Conservation (phyloP, 2,329 filamentous ascomycete species). For the Raffaelea albimanens region DNA sequence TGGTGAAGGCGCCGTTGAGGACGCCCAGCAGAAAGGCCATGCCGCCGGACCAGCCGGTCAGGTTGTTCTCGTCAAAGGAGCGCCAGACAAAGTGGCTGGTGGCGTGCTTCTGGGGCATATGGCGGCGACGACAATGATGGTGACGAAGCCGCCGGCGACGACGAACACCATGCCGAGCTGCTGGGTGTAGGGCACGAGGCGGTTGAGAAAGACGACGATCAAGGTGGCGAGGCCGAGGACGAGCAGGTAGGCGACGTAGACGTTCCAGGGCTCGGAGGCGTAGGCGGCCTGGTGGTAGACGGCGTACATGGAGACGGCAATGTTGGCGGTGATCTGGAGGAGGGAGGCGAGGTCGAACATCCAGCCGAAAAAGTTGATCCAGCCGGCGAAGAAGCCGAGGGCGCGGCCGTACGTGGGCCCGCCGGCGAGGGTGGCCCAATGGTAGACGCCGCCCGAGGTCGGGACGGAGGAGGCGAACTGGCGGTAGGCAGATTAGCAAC, state of each 20-base stretch:
- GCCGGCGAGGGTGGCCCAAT: slow-evolving; percentile 60
- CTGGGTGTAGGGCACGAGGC: slow-evolving; percentile 42
- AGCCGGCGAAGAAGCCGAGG: slow-evolving; percentile 62
- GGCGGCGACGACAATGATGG: slow-evolving; percentile 39
- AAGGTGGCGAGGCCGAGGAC: slow-evolving; percentile 43
- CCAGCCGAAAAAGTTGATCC: slow-evolving; percentile 51
- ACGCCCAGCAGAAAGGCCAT: slow-evolving; percentile 59
- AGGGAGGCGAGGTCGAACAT: slow-evolving; percentile 53
- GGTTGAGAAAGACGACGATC: slow-evolving; percentile 48
- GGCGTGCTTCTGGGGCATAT: slow-evolving; percentile 44
- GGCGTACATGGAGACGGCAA: slow-evolving; percentile 51
- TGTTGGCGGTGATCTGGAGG: slow-evolving; percentile 47
- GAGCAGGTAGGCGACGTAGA: slow-evolving; percentile 48
- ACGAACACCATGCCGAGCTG: slow-evolving; percentile 46
- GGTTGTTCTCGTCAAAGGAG: slow-evolving; percentile 34
- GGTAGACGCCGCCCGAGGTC: slow-evolving; percentile 53
- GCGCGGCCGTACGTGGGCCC: slow-evolving; percentile 51
- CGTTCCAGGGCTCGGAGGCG: slow-evolving; percentile 42
- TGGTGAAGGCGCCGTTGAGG: slow-evolving; percentile 57
- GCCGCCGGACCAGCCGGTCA: slow-evolving; percentile 44
- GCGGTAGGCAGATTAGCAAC: not conserved
- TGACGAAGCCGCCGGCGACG: slow-evolving; percentile 39
- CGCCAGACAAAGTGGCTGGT: slow-evolving; percentile 44
- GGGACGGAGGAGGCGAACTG: slow-evolving; percentile 53
- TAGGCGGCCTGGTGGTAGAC: slow-evolving; percentile 45